Base-by-base conservation (phyloP, 495 filamentous ascomycete species). In the Penicillium argentinense region DNA sequence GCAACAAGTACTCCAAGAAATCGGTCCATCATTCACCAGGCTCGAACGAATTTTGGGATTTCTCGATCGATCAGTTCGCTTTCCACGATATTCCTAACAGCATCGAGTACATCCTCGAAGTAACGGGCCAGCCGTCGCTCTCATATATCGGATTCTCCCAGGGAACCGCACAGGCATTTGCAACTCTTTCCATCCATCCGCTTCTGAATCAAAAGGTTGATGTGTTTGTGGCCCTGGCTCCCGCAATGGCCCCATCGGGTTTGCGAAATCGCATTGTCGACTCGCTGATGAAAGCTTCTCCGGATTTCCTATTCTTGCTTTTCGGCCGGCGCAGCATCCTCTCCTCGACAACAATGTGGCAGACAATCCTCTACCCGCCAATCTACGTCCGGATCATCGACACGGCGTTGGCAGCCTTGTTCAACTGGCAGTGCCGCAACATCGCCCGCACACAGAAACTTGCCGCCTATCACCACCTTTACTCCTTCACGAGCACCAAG, bases 1-100 rank as follows among this genome's bases (percentile, higher is more conserved):
- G 93, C 17, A 98, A 98, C 74, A 98, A 98, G 59, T 98, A 98
- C 65, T 93, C 89, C 22, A 98, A 97, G 65, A 98, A 97, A 64
- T 92, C 83, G 0, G 77, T 87, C 26, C 72, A 81, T 28, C 76
- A 71, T 41, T 83, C 90, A 5, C 91, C 93, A 0, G 81, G 80
- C 6, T 83, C 85, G 1, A 79, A 77, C 24, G 75, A 81, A 22
- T 98, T 98, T 59, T 98, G 93, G 93, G 82, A 97, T 68, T 98
- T 97, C 50, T 95, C 87, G 8, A 96, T 98, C 58, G 93, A 98
- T 59, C 86, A 98, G 63, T 98, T 98, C 64, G 93, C 93, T 32
- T 95, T 98, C 62, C 82, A 96, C 58, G 93, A 98, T 69, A 96
- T 98, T 42, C 93, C 93, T 3, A 86, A 97, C 66, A 91, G 84